Conservation (phyloP, 2,329 filamentous ascomycete genomes). For the Ophiostoma fasciatum region DNA sequence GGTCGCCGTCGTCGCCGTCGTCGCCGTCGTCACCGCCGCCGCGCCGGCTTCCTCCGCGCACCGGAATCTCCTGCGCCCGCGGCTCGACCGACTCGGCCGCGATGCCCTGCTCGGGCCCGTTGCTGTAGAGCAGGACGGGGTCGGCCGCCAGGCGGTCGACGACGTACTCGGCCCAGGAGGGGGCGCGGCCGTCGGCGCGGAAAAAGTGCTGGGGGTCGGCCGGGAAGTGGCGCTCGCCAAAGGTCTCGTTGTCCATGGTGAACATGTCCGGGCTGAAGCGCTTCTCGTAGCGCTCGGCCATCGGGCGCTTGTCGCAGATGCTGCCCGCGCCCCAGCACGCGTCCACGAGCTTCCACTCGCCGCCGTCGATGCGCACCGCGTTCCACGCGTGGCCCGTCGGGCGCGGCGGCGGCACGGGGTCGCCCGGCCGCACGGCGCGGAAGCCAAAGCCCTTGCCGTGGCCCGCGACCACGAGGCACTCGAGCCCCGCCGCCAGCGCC, state of each 20-base stretch:
- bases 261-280: conserved; percentile 52
- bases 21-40: conserved; percentile 21
- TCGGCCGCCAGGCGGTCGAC: conserved; percentile 40
- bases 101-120: conserved; percentile 34
- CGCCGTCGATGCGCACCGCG: conserved; percentile 72
- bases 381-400: conserved; percentile 77
- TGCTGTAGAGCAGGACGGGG: conserved; percentile 30
- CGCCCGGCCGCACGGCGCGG: conserved; percentile 42
- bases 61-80: conserved; percentile 24
- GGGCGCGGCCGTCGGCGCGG: conserved; percentile 51
- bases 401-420: conserved; percentile 48
- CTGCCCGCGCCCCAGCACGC: conserved; percentile 84
- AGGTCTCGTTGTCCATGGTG: conserved; percentile 55
- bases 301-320: conserved; percentile 35
- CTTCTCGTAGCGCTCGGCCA: conserved; percentile 46
- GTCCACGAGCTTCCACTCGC: conserved; percentile 84
- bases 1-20: conserved; percentile 31
- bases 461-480: conserved; percentile 58
- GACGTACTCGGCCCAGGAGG: conserved; percentile 74
- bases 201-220: conserved; percentile 53
- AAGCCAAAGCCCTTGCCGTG: conserved; percentile 82
- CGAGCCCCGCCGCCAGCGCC: conserved; percentile 63
- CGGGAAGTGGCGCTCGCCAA: conserved; percentile 72
- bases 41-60: too few relatives aligned
- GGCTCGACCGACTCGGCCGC: conserved; percentile 48